Conservation (phyloP, 352 stramenopile species). For the Plasmopara muralis region DNA sequence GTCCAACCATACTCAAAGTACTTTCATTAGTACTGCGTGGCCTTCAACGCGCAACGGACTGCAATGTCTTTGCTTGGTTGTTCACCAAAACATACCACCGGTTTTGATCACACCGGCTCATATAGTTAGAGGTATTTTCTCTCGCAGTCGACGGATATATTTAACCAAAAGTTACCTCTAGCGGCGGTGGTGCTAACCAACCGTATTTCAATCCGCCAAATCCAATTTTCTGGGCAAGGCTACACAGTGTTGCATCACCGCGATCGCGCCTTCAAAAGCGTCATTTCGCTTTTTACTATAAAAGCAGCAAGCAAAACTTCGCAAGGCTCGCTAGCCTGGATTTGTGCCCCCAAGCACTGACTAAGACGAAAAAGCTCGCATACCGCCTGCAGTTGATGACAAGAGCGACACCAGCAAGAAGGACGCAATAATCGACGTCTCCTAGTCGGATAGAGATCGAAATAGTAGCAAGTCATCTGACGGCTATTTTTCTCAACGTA, state of each 20-base stretch:
- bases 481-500: not conserved
- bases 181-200: not conserved
- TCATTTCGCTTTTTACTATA: not conserved
- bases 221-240: not conserved
- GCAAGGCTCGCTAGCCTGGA: not conserved
- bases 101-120: not conserved
- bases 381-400: not conserved
- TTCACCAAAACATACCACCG: not conserved
- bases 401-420: not conserved
- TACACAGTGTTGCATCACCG: not conserved
- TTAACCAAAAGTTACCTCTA: not conserved
- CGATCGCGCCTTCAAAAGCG: not conserved
- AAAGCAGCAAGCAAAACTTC: not conserved
- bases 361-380: not conserved
- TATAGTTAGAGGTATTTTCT: not conserved
- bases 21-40: not conserved
- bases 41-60: not conserved
- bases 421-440: not conserved
- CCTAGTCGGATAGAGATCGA: not conserved
- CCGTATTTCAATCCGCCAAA: not conserved
- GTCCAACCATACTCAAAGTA: not conserved
- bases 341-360: not conserved
- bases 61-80: not conserved
- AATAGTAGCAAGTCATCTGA: not conserved
- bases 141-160: not conserved